Evolutionary conservation across 345 rosid species (phyloP), one percentile per base, ranked within the genome.

Genomic region (Chamaenerion angustifolium): DNA sequence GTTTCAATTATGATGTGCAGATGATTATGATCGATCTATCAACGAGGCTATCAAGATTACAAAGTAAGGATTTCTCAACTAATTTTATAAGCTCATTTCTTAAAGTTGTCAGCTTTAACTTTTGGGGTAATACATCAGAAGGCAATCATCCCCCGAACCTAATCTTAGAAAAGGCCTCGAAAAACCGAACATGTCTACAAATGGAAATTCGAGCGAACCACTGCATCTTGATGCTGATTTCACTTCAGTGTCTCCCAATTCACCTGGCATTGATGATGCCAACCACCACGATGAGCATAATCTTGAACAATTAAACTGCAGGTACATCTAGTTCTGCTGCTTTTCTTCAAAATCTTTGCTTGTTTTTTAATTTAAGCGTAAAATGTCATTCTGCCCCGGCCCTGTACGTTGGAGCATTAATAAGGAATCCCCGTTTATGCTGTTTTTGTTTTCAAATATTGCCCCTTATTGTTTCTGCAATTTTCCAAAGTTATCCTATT

Each of bases 21-120:
- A 93, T 81, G 99, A 85, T 73, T 93, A 82, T 69, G 99, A 93
- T 58, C 82, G 83, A 63, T 88, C 99, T 23, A 93, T 93, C 73
- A 93, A 76, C 40, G 99, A 93, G 75, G 99, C 99, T 59, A 85
- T 93, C 73, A 85, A 88, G 69, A 75, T 81, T 72, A 85, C 95
- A 54, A 88, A 85, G 97, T 93, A 82, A 14, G 78, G 40, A 45
- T 16, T 59, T 59, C 16, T 6, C 7, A 21, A 21, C 25, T 21
- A 21, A 21, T 21, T n/a, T 21, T 21, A 21, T 56, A 14, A 12
- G 8, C 11, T 4, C 13, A 31, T 21, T 21, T 21, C 23, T 9
- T 19, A n/a, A 12, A 15, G 37, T 13, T 45, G 3, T 13, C 37
- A 17, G 15, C 13, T 56, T 58, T 43, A 64, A 53, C 10, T 27